Evolutionary conservation across 768 basidiomycete genomes (phyloP), one percentile per base, ranked within the genome.

Genomic region (Mycena epipterygia): DNA sequence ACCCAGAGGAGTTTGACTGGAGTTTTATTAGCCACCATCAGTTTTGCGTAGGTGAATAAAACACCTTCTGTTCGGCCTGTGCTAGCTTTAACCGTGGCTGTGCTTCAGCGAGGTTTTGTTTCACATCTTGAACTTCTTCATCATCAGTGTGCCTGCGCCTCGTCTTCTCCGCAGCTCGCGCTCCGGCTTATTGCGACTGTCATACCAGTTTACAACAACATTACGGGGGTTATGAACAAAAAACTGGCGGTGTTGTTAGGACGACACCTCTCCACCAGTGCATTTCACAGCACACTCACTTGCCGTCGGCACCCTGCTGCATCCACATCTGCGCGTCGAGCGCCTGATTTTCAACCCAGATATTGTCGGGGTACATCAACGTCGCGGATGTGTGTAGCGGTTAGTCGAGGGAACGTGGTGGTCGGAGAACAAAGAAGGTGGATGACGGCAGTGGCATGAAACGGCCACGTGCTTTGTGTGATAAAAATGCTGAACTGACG

Each of bases 381-480:
- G 41, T 42, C 16, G 37, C 16, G 37, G 37, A 39, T 39, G 37
- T 16, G 11, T 19, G 41, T 42, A 42, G 49, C 25, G 49, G 49
- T 55, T 3, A 55, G 25, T 55, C 53, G 52, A 30, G 52, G 52
- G 29, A 32, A 53, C 52, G 53, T 35, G 32, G 35, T 55, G 53
- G 32, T 55, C 49, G 16, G 49, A 51, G 27, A 30, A 55, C 35
- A 35, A 55, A 55, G 53, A 33, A 33, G 16, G 53, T 12, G 13
- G 35, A 11, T 55, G 32, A 55, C 53, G 14, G 30, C 35, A 55
- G 23, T 48, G n/a, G n/a, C n/a, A n/a, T n/a, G n/a, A n/a, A n/a
- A 33, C 35, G 35, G 35, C 53, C 32, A 55, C 32, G 53, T 35
- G 53, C 52, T 53, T 53, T 21, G 52, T 35, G 37, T 37, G 56